phyloP scores from a whole-genome alignment of 768 basidiomycete species.

The Amanita molliuscula region DNA sequence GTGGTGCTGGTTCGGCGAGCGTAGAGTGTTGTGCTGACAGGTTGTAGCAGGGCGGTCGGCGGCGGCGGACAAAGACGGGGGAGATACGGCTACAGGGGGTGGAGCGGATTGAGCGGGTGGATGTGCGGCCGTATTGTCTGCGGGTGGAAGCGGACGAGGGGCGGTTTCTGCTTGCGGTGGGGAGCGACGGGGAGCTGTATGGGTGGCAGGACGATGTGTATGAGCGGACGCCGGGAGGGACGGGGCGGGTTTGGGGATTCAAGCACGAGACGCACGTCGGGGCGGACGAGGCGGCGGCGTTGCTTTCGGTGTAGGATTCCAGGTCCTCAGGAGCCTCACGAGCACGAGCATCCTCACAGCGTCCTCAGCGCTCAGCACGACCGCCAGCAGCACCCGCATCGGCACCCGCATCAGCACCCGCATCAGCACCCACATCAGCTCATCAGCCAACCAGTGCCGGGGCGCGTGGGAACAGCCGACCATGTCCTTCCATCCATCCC shows the following conservation, averaged over 20 bases:
- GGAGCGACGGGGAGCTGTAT: slow-evolving; percentile 29
- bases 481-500: slow-evolving; percentile 29
- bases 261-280: slow-evolving; percentile 31
- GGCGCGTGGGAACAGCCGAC: not conserved
- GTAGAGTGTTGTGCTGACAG: slow-evolving; percentile 16
- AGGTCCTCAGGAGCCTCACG: not conserved
- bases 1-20: slow-evolving; percentile 47
- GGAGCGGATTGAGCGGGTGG: slow-evolving; percentile 27
- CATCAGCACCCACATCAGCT: too few relatives aligned
- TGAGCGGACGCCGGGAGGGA: slow-evolving; percentile 25
- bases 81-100: slow-evolving; percentile 23
- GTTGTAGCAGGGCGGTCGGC: not conserved
- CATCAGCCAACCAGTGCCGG: too few relatives aligned
- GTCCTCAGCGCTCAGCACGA: too few relatives aligned
- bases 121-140: slow-evolving; percentile 26
- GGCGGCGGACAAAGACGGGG: not conserved
- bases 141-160: slow-evolving; percentile 21
- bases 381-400: too few relatives aligned
- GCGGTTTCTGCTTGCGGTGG: slow-evolving; percentile 25
- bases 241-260: slow-evolving; percentile 26
- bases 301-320: not conserved
- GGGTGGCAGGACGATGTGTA: slow-evolving; percentile 39
- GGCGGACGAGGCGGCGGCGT: slow-evolving; percentile 13
- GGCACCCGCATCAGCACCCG: too few relatives aligned
- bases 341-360: too few relatives aligned